Conservation (phyloP, 179 eudicot genomes). For the Beta lomatogona region DNA sequence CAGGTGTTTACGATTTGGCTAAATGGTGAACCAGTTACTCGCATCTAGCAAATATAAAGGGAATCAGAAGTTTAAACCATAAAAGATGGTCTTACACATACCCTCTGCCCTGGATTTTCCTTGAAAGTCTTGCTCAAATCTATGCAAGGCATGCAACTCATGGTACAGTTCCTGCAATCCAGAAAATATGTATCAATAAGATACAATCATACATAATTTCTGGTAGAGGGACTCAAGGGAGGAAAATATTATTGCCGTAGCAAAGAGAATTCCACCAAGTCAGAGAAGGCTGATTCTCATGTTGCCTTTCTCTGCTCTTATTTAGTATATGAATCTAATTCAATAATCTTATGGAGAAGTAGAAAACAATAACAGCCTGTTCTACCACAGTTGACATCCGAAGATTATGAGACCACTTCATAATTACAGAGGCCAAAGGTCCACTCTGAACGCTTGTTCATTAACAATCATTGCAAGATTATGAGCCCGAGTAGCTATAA, state of each 20-base stretch:
- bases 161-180: conserved; percentile 85
- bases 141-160: conserved; percentile 84
- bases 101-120: conserved; percentile 78
- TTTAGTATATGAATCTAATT: too few species aligned
- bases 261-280: background rate
- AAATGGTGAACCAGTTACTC: background rate
- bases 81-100: conserved; percentile 24
- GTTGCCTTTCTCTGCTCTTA: too few species aligned
- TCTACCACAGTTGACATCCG: background rate
- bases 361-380: background rate
- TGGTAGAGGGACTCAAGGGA: background rate
- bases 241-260: background rate
- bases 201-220: conserved; percentile 1
- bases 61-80: background rate
- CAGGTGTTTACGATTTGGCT: background rate
- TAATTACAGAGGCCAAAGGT: background rate
- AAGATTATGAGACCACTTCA: background rate
- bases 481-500: background rate
- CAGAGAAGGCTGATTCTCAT: too few species aligned
- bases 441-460: background rate
- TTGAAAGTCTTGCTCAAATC: conserved; percentile 84
- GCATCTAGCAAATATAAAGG: background rate
- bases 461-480: background rate
- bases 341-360: background rate
- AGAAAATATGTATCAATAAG: conserved; percentile 8